Base-by-base conservation (phyloP, 495 filamentous ascomycete genomes). In the Penicillium ucsense region DNA sequence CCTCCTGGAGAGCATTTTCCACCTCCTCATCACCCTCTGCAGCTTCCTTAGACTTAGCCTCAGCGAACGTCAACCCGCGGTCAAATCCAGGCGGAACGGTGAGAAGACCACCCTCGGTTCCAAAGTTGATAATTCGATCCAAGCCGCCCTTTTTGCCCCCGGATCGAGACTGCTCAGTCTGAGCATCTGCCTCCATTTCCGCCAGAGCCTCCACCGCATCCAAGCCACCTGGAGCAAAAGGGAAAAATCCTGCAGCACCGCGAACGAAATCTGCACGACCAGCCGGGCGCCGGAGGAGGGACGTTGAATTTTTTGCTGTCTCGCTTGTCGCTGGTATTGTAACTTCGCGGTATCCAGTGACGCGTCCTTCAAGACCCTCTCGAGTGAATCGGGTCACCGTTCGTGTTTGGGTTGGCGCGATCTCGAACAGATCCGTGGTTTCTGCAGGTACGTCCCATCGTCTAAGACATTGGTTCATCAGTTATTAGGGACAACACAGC, bases 241-340 rank as follows among this genome's bases (percentile, higher is more conserved):
- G 92, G 51, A 95, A 92, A 69, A 95, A 97, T 0, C 92, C 94
- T 20, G 90, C 87, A 12, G 85, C 89, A 10, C 92, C 92, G n/a
- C 92, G 78, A 20, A 98, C 90, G 62, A 97, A 95, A 43, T 97
- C 90, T 35, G 87, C 88, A 52, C 86, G 79, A 48, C 79, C 81
- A 35, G 90, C 92, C 29, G 91, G 91, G 55, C 92, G 92, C 35
- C 92, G 78, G 7, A 86, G 67, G 35, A 98, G 72, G 0, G 89
- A 95, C 0, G 94, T 98, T 27, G 90, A 96, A 57, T 94, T 95
- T 68, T 98, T 98, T 4, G 92, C 92, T 11, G 85, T 97, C 2
- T 88, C 88, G 48, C 86, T 91, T 48, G 78, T 83, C 27, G 90
- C 89, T 10, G 91, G 90, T 28, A 97, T 81, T 0, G 92, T 96